Conservation (phyloP, 2,329 filamentous ascomycete species). For the Beauveria varroae region DNA sequence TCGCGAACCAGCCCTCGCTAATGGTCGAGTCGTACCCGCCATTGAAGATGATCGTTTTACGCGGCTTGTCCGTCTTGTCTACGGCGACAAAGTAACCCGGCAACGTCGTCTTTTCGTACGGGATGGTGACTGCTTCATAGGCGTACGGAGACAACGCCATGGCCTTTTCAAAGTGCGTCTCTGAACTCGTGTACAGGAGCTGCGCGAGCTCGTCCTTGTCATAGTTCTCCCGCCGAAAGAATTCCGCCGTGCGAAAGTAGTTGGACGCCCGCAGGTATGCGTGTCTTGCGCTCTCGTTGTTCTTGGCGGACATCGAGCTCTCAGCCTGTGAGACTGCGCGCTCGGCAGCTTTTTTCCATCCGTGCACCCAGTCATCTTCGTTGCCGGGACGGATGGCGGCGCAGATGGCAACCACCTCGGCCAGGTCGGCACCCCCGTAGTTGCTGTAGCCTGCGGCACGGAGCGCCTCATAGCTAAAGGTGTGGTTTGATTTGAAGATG, state of each 20-base stretch:
- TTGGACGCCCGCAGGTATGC: not conserved
- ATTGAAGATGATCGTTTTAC: not conserved
- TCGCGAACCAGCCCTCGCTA: constrained; percentile 3
- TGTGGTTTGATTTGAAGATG: constrained; percentile 3
- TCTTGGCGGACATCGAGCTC: not conserved
- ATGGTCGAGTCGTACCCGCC: constrained; percentile 7
- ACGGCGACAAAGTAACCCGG: not conserved
- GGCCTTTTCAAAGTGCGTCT: not conserved
- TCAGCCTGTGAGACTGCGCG: not conserved
- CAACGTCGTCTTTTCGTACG: constrained; percentile 1
- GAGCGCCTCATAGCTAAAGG: constrained; percentile 5
- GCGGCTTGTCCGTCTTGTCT: not conserved
- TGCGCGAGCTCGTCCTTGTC: not conserved
- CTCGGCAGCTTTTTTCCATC: not conserved
- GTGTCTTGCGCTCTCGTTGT: not conserved
- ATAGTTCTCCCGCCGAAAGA: not conserved
- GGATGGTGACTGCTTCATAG: not conserved
- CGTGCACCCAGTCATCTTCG: constrained; percentile 1
- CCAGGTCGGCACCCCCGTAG: constrained; percentile 5
- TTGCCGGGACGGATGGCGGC: not conserved
- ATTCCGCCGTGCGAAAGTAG: constrained; percentile 7
- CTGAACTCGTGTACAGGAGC: not conserved
- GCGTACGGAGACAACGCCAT: not conserved
- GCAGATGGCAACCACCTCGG: constrained; percentile 6
- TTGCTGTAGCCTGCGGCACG: constrained; percentile 8